These are phyloP conservation scores for Canavalia ensiformis DNA, from an alignment of 306 rosid species.

Conservation along the genomic window DNA sequence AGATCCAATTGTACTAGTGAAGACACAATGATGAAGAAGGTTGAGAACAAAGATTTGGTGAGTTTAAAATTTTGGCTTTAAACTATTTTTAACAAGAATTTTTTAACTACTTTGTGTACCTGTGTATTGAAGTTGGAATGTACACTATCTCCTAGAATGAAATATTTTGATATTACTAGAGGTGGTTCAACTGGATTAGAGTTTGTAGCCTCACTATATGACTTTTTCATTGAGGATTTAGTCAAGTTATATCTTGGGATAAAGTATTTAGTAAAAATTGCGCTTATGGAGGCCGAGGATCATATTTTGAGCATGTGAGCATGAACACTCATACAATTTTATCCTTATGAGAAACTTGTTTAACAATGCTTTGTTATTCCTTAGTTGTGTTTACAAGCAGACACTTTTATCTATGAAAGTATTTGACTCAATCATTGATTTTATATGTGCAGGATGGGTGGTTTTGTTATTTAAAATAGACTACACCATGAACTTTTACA, in stretches of 20 bases:
- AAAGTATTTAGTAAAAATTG: slow-evolving; percentile 79
- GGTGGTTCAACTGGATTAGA: slow-evolving; percentile 99
- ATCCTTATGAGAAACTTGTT: slow-evolving; percentile 12
- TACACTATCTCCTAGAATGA: too few relatives aligned
- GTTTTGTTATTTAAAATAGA: not conserved
- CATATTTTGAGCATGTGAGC: slow-evolving; percentile 87
- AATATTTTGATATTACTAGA: slow-evolving; percentile 85
- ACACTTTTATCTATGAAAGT: slow-evolving; percentile 50
- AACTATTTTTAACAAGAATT: too few relatives aligned
- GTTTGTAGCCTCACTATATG: slow-evolving; percentile 97
- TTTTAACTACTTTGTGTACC: too few relatives aligned
- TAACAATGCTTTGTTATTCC: not conserved
- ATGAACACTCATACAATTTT: slow-evolving; percentile 7
- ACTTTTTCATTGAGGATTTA: slow-evolving; percentile 85
- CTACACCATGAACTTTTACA: not conserved
- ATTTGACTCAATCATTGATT: slow-evolving; percentile 37
- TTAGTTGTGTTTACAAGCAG: slow-evolving; percentile 38
- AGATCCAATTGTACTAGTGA: too few relatives aligned
- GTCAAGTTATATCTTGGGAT: slow-evolving; percentile 76
- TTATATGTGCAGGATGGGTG: slow-evolving; percentile 5
- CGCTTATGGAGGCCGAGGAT: slow-evolving; percentile 91
- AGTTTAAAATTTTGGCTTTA: too few relatives aligned
- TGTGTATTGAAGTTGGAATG: too few relatives aligned
- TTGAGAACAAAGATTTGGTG: too few relatives aligned
- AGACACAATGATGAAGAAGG: too few relatives aligned